Evolutionary conservation across 805 yeast genomes (phyloP).

Genomic region (Ogataea nakhonphanomensis): DNA sequence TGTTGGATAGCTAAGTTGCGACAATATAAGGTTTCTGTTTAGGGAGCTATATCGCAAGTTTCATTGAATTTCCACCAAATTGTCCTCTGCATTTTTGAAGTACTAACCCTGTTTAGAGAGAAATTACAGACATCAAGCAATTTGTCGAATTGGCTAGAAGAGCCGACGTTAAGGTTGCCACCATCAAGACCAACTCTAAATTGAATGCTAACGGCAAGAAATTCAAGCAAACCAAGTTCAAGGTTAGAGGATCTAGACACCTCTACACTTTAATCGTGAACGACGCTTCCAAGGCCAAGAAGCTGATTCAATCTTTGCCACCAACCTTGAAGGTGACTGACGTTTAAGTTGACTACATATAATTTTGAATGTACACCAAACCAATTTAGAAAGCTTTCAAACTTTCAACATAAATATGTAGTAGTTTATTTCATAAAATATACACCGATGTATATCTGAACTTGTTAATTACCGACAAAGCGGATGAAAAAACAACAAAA

Average conservation of each 20-base stretch:
- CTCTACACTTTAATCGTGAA: conserved; percentile 93
- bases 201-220: conserved; percentile 77
- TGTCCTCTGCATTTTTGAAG: neutral
- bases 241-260: conserved; percentile 94
- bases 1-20: no score
- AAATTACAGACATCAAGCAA: conserved; percentile 95
- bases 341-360: conserved; percentile 22
- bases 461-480: neutral
- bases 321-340: conserved; percentile 75
- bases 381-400: conserved; percentile 4
- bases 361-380: conserved; percentile 4
- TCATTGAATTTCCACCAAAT: no score
- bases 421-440: neutral
- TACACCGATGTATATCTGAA: conserved; percentile 4
- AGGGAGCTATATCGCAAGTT: no score
- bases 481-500: neutral
- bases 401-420: neutral
- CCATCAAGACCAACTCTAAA: conserved; percentile 90
- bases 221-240: conserved; percentile 95
- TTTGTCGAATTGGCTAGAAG: conserved; percentile 96
- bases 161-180: conserved; percentile 89
- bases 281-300: conserved; percentile 96
- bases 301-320: conserved; percentile 96
- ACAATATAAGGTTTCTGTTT: no score
- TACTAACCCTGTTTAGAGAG: conserved; percentile 37